These are phyloP conservation scores for Corymbia citriodora DNA, from an alignment of 441 rosid genomes.

Conservation along the genomic window DNA sequence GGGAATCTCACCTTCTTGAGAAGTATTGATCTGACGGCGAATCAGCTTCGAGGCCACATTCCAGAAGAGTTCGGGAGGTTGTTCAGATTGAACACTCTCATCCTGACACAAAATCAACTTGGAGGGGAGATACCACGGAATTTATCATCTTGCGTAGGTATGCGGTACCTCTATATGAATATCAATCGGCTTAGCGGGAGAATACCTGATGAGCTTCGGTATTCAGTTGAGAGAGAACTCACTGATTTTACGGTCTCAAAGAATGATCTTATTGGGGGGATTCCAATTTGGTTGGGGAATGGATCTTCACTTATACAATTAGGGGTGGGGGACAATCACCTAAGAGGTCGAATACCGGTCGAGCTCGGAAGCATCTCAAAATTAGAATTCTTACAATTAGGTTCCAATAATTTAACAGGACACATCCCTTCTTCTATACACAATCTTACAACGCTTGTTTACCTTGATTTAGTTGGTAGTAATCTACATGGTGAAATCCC, in stretches of 20 bases:
- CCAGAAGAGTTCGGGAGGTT: background rate
- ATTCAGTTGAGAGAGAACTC: background rate
- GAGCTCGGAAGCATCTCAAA: background rate
- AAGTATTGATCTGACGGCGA: no score
- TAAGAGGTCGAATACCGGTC: background rate
- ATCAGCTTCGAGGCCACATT: no score
- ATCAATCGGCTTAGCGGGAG: fast-evolving
- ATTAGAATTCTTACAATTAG: fast-evolving
- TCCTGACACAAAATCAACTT: fast-evolving
- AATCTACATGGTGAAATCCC: conserved; percentile 8
- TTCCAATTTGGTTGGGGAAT: background rate
- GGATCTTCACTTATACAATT: fast-evolving
- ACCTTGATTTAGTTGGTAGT: fast-evolving
- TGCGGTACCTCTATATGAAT: fast-evolving
- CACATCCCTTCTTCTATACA: background rate
- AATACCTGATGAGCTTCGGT: background rate
- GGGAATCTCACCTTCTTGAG: no score
- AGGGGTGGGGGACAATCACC: fast-evolving
- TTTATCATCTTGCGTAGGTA: background rate
- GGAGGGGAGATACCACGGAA: background rate
- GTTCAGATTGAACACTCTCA: fast-evolving
- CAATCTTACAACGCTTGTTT: background rate
- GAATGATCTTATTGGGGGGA: background rate
- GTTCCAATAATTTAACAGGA: fast-evolving
- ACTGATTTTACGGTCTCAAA: fast-evolving